Evolutionary conservation across 768 basidiomycete species (phyloP), one percentile per base, ranked within the genome.

Genomic region (Podaxis pistillaris): DNA sequence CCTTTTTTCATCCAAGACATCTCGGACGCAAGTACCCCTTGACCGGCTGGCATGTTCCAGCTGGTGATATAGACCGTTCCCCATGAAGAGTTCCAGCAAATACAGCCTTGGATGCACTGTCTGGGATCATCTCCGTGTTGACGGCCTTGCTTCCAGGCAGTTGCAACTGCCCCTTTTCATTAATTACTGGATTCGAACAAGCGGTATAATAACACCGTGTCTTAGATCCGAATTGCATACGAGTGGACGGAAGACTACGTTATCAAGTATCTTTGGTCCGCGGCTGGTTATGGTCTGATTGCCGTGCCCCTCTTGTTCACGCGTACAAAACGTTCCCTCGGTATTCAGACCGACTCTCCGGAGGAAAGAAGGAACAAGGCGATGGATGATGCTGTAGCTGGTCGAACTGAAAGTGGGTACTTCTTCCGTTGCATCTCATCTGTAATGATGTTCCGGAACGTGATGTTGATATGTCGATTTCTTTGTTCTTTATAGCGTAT

Each of bases 231-330:
- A 15, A 93, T 96, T 52, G 90, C 90, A 1, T 96, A 93, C 69
- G 93, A 88, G 76, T 97, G 92, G 95, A 97, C 93, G 0, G 96
- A 97, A 71, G 96, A 97, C 76, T 95, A 93, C 67, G 90, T 97
- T 19, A 94, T 97, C 80, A 97, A 97, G 73, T 98, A 97, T 72
- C 77, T 93, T 8, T 97, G 94, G 96, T 94, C 91, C 9, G 95
- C 95, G 0, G 88, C 87, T 3, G 96, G 96, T 0, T 98, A 98
- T 73, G 83, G 82, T 3, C 81, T 98, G 22, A 98, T 98, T 70
- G 92, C 94, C 7, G 88, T 98, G 0, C 96, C 96, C 0, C 82
- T 96, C 19, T 78, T 96, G 41, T 86, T 91, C 68, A 91, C 89
- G 0, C 79, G 87, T 17, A 78, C 74, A 13, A 76, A 78, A 55